phyloP scores from a whole-genome alignment of 2,329 filamentous ascomycete genomes.

The Pezizomycotina sp. region DNA sequence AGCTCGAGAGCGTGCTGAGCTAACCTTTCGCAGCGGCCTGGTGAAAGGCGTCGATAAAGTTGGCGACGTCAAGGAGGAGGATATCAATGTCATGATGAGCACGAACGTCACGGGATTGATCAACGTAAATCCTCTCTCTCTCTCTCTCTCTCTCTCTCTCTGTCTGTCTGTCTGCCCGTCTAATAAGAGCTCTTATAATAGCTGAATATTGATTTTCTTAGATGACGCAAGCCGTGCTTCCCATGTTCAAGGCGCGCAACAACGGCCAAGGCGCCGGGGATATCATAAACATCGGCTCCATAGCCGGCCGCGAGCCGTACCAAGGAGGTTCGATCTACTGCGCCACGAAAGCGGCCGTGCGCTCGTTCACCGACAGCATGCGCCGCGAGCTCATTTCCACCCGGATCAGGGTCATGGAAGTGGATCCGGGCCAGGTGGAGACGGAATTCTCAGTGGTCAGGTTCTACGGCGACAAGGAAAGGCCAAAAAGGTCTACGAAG shows the following conservation, averaged over 20 bases:
- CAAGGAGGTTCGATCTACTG: constrained; percentile 80
- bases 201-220: constrained; percentile 9
- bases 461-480: constrained; percentile 80
- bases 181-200: neutral
- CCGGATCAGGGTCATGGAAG: constrained; percentile 60
- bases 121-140: constrained; percentile 37
- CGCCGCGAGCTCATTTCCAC: constrained; percentile 65
- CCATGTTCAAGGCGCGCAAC: constrained; percentile 58
- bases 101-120: constrained; percentile 93
- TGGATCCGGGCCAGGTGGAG: constrained; percentile 86
- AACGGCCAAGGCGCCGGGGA: constrained; percentile 51
- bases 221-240: constrained; percentile 81
- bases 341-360: constrained; percentile 76
- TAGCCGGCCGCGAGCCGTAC: constrained; percentile 80
- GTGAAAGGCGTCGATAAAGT: constrained; percentile 78
- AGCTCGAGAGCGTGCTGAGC: constrained; percentile 2
- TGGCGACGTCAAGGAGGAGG: constrained; percentile 62
- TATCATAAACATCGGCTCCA: constrained; percentile 88
- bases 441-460: constrained; percentile 83
- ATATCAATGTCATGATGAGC: constrained; percentile 73
- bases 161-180: no score
- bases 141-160: no score
- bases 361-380: constrained; percentile 66
- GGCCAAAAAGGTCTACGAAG: constrained; percentile 75
- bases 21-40: constrained; percentile 45